These are phyloP conservation scores for Phanerochaete carnosa DNA, from an alignment of 768 basidiomycete species.

Conservation along the genomic window DNA sequence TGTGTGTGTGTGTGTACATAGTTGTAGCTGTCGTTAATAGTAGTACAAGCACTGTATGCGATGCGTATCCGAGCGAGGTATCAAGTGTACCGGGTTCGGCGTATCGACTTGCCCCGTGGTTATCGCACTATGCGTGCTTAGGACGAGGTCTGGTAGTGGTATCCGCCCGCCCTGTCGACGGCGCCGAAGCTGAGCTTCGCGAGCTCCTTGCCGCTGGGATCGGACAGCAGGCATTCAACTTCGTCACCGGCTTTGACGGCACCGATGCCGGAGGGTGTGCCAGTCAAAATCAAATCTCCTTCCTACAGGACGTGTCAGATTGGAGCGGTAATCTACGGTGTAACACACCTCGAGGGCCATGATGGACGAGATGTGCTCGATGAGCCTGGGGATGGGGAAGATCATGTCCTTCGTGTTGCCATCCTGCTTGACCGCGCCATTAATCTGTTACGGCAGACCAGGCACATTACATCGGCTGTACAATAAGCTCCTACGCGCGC, in stretches of 20 bases:
- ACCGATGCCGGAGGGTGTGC: constrained; percentile 91
- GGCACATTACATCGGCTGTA: no score
- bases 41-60: not conserved
- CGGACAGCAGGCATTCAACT: constrained; percentile 69
- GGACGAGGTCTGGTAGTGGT: constrained; percentile 39
- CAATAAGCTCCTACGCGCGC: not conserved
- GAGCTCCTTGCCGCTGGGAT: constrained; percentile 52
- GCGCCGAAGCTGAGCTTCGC: constrained; percentile 63
- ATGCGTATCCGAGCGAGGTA: not conserved
- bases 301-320: constrained; percentile 47
- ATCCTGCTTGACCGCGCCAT: constrained; percentile 78
- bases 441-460: constrained; percentile 51
- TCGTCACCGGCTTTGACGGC: constrained; percentile 72
- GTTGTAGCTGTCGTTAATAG: not conserved
- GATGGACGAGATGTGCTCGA: constrained; percentile 91
- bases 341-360: constrained; percentile 86
- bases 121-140: not conserved
- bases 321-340: not conserved
- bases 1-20: not conserved
- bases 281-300: constrained; percentile 88
- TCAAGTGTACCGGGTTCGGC: not conserved
- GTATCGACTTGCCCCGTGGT: not conserved
- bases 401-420: constrained; percentile 90
- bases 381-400: constrained; percentile 82
- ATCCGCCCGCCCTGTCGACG: constrained; percentile 67